phyloP scores from a whole-genome alignment of 805 yeast species.

The Metschnikowia hibisci region DNA sequence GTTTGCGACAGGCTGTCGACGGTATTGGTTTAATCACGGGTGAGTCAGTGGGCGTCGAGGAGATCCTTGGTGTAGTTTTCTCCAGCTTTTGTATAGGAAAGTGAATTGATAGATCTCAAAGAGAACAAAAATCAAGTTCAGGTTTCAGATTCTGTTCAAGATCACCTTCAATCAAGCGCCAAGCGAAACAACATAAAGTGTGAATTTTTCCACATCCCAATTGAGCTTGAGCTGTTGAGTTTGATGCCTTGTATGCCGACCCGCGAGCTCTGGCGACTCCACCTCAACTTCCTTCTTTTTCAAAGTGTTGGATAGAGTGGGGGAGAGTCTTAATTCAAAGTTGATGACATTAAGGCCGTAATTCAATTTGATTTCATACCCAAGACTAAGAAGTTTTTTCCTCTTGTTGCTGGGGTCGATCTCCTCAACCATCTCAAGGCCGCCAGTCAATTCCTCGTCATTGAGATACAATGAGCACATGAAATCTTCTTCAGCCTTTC shows the following conservation, averaged over 20 bases:
- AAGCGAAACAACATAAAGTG: constrained; percentile 28
- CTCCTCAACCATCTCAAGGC: constrained; percentile 41
- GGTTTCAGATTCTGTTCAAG: not conserved
- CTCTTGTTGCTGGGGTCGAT: constrained; percentile 16
- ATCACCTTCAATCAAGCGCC: constrained; percentile 9
- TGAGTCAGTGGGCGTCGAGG: constrained; percentile 82
- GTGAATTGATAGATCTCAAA: constrained; percentile 32
- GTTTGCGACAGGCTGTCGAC: constrained; percentile 65
- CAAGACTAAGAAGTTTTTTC: constrained; percentile 11
- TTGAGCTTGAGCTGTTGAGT: constrained; percentile 42
- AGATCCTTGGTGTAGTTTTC: constrained; percentile 85
- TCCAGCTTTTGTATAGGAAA: constrained; percentile 94
- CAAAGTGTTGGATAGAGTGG: constrained; percentile 34
- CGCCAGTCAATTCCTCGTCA: constrained; percentile 42
- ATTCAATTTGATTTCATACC: constrained; percentile 44
- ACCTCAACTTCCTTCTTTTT: constrained; percentile 30
- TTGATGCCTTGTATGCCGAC: constrained; percentile 45
- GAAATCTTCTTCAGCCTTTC: constrained; percentile 36
- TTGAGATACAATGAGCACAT: constrained; percentile 38
- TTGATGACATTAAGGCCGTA: constrained; percentile 45
- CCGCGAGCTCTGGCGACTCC: constrained; percentile 24
- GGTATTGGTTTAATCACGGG: constrained; percentile 95
- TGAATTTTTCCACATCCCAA: constrained; percentile 43
- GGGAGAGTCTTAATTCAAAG: constrained; percentile 40
- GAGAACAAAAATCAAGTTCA: not conserved